Evolutionary conservation across 148 eudicot species (phyloP), one percentile per base, ranked within the genome.

Genomic region (Silene latifolia): DNA sequence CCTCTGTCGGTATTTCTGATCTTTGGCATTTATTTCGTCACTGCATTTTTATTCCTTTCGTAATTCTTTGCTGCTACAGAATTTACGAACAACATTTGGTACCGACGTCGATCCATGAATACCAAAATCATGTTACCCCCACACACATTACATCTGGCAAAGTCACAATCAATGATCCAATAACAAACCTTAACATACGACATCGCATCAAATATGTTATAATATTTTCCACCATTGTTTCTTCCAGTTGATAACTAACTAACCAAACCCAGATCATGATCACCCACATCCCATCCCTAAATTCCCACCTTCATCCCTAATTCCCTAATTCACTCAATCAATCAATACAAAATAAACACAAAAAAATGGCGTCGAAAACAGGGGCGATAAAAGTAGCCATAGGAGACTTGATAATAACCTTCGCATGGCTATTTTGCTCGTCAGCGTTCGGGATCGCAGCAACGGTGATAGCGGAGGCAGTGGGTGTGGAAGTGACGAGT

Each of bases 381-480:
- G 60, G 48, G 12, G 32, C 27, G 8, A 63, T 68, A 5, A 80
- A 76, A 7, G 5, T 35, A 2, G 77, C 76, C 8, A 39, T 80
- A 4, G 70, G 76, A 3, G 83, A 80, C 63, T 18, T 51, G 21
- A 18, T 80, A 1, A 20, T 80, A 42, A 62, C 70, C 1, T 80
- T 76, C 11, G 73, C 67, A 12, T 80, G 80, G 80, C 56, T 81
- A 35, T 74, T 81, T 71, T 77, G 80, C n/a, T 72, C 74, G 8
- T 77, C 84, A 3, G 62, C 80, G 8, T 56, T 81, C 23, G 75
- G 78, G 0, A 70, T 73, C 9, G 65, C 42, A 23, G 56, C 84
- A 8, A 0, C 69, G 27, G 69, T 20, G 17, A 19, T 81, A 10
- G 75, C 81, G 39, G 66, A 57, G 24, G 21, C 51, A 17, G 3